Base-by-base conservation (phyloP, 352 stramenopile species). In the Ophiocytium majus region DNA sequence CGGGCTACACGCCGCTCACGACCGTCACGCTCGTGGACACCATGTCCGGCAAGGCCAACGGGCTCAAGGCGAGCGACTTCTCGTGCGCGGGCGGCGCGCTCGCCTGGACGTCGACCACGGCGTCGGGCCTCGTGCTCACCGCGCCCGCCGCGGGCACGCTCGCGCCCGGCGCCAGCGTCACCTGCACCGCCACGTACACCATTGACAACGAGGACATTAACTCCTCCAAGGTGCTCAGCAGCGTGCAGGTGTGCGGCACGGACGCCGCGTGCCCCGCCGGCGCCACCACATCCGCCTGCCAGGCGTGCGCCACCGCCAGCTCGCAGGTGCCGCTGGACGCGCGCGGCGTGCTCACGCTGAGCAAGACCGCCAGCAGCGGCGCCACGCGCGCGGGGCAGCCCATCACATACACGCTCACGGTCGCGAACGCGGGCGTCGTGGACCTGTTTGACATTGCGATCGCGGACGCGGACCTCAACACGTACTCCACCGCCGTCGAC, bases 1-100 rank as follows among this genome's bases (percentile, higher is more conserved):
- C 43, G 0, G 82, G 82, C 43, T 79, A 85, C 71, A 85, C 82
- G 33, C 74, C 50, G n/a, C 36, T 85, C 9, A n/a, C 23, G 14
- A 57, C 64, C 9, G 17, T 85, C 36, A 28, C 14, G 5, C 5
- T 57, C 14, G 43, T 57, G 14, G 43, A 57, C 43, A 57, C 43
- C 43, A 57, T 57, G 43, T 57, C 43, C 5, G 43, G 43, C 43
- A 57, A 14, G 5, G 43, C 43, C 43, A 57, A 57, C 43, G 43
- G 43, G 5, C 43, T 57, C 43, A 57, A 57, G 43, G 5, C 43
- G 5, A 14, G 5, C 43, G 43, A 57, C 43, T 57, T 57, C 43
- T 14, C 5, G 5, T 57, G 43, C 43, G 5, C 43, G 43, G 43
- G 5, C 5, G 43, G 5, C 43, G 43, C 5, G 5, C 14, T 57